Evolutionary conservation across 306 rosid genomes (phyloP), one percentile per base, ranked within the genome.

Genomic region (Senna tora): DNA sequence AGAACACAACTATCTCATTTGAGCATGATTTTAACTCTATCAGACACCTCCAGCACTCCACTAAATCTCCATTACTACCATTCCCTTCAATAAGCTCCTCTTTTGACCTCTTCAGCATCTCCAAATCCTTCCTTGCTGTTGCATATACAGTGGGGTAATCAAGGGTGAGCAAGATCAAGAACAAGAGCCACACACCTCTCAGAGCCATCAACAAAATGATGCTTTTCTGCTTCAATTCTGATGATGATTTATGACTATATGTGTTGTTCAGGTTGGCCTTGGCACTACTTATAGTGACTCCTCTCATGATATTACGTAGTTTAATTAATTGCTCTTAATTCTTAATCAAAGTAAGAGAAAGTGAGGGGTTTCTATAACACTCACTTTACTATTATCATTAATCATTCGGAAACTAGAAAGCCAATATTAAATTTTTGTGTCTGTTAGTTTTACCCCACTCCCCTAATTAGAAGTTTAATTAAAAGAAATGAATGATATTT

Each of bases 21-120:
- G 80, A 64, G 66, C 84, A 84, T 1, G 78, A 84, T 67, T 73
- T 75, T 25, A 81, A 58, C 66, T 64, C 82, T 71, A 51, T 7
- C 1, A 84, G 62, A 4, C 67, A 74, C 36, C 62, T 54, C 77
- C 79, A 79, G 80, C 86, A 81, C 5, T 72, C 72, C 20, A 33
- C 71, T 15, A 43, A 5, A 2, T 57, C 57, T 14, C 42, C 51
- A 65, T 6, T 46, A 2, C 52, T 52, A 10, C 42, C 51, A 65
- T 6, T 46, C 22, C 7, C 61, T 5, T 41, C 69, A 22, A 21
- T n/a, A n/a, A n/a, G n/a, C n/a, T n/a, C n/a, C n/a, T n/a, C n/a
- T n/a, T n/a, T n/a, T n/a, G n/a, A n/a, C n/a, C n/a, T n/a, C n/a
- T n/a, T 45, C 43, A 47, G 11, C n/a, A 28, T n/a, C n/a, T n/a